phyloP scores from a whole-genome alignment of 768 basidiomycete genomes.

The Phaffia tasmanica region DNA sequence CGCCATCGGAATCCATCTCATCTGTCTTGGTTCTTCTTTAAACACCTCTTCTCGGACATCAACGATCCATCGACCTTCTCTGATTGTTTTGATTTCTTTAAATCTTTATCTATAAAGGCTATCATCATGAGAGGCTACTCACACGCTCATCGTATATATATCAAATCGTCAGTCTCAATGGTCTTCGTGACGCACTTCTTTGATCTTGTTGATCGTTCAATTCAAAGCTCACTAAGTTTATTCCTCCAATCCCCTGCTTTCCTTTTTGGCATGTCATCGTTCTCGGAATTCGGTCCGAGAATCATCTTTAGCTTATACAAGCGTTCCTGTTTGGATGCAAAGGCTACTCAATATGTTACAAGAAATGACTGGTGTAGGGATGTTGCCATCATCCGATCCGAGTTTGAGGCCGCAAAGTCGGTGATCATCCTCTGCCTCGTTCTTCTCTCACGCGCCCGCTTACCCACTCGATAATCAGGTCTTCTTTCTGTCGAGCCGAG shows the following conservation, averaged over 20 bases:
- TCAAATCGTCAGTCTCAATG: slow-evolving; percentile 6
- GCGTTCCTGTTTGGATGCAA: neutral
- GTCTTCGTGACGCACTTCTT: neutral
- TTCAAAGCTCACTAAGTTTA: neutral
- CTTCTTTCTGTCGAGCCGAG: neutral
- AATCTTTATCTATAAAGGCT: neutral
- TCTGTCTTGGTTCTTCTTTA: neutral
- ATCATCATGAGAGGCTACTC: neutral
- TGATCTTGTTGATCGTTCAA: neutral
- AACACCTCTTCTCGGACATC: neutral
- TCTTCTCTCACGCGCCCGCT: neutral
- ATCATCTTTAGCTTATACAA: slow-evolving; percentile 8
- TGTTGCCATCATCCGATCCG: neutral
- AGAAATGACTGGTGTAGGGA: neutral
- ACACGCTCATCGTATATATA: slow-evolving; percentile 7
- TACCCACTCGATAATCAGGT: neutral
- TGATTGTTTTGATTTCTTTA: no score
- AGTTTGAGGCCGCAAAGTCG: slow-evolving; percentile 13
- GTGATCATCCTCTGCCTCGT: neutral
- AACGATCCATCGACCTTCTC: neutral
- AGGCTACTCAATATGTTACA: neutral
- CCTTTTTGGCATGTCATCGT: neutral
- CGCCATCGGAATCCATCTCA: neutral
- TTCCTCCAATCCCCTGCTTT: neutral
- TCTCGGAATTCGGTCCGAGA: no score